A percentile compares a stretch with the other conserved stretches of the same genome.
Evolutionary conservation across 305 asterid species (phyloP).

Genomic region (Plantago rigida): DNA sequence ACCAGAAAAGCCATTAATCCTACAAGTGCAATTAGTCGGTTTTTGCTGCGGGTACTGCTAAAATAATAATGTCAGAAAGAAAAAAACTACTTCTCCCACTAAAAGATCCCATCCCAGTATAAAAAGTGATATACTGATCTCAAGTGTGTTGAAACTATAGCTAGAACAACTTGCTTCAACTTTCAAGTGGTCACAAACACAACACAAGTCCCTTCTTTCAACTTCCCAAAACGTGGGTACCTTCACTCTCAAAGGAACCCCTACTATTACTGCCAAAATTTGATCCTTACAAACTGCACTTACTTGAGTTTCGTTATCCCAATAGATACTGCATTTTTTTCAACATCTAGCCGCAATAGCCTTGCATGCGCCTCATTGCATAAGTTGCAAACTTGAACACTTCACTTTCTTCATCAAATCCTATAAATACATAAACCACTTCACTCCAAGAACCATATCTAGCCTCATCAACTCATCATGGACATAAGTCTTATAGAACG

Average conservation of each 20-base stretch:
- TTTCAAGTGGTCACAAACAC: slow-evolving; percentile 42
- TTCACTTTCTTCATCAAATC: slow-evolving; percentile 10
- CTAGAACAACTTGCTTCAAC: slow-evolving; percentile 20
- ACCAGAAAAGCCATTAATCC: slow-evolving; percentile 35
- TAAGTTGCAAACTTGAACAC: slow-evolving; percentile 33
- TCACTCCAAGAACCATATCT: slow-evolving; percentile 2
- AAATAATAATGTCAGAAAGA: slow-evolving; percentile 22
- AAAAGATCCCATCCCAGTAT: no score
- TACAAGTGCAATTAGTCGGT: slow-evolving; percentile 46
- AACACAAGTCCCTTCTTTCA: slow-evolving; percentile 16
- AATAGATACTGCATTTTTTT: slow-evolving; percentile 10
- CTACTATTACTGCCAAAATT: slow-evolving; percentile 31
- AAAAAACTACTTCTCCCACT: no score
- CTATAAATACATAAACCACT: slow-evolving; percentile 18
- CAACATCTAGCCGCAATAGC: slow-evolving; percentile 34
- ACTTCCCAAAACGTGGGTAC: slow-evolving; percentile 47
- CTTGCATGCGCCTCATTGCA: slow-evolving; percentile 31
- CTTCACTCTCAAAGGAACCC: slow-evolving; percentile 35
- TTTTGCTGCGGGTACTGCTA: slow-evolving; percentile 22
- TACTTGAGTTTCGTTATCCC: slow-evolving; percentile 15
- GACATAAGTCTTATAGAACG: slow-evolving; percentile 11
- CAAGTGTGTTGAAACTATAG: background rate
- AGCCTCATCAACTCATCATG: slow-evolving; percentile 25
- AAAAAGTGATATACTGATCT: no score
- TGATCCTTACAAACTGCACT: slow-evolving; percentile 13